Percentiles rank a stretch among this genome's conserved stretches.
phyloP scores from a whole-genome alignment of 2,329 filamentous ascomycete genomes.

The Didymella arachidicola region DNA sequence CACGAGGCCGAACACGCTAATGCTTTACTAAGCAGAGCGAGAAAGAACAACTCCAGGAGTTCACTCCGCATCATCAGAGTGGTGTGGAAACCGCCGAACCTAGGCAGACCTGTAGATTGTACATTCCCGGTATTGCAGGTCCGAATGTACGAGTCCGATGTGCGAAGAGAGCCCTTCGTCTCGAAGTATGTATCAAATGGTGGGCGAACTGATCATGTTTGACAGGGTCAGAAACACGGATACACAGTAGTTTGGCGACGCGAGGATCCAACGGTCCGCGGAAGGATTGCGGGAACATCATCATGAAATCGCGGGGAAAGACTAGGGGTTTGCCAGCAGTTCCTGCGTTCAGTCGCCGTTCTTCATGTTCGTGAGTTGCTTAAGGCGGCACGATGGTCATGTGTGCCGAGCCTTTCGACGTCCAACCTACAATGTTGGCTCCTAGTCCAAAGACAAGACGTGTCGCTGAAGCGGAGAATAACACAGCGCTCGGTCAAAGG shows the following conservation, averaged over 20 bases:
- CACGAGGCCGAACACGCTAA: no score
- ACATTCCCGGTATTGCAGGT: not conserved
- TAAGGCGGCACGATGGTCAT: constrained; percentile 3
- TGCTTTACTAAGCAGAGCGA: not conserved
- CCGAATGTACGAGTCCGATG: constrained; percentile 2
- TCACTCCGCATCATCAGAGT: constrained; percentile 4
- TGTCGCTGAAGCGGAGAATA: not conserved
- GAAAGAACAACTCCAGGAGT: not conserved
- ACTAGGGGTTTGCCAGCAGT: constrained; percentile 9
- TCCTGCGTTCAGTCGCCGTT: constrained; percentile 3
- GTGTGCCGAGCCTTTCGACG: not conserved
- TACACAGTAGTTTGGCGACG: constrained; percentile 8
- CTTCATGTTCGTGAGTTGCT: not conserved
- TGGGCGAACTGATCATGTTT: not conserved
- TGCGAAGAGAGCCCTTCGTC: not conserved
- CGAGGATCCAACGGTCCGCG: constrained; percentile 10
- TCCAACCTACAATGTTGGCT: not conserved
- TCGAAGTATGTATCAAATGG: not conserved
- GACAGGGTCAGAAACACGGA: not conserved
- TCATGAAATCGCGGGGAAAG: constrained; percentile 11
- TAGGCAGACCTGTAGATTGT: not conserved
- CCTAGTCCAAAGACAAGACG: no score
- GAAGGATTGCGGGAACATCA: constrained; percentile 21
- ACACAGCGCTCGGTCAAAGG: not conserved
- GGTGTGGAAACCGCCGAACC: constrained; percentile 5